phyloP scores from a whole-genome alignment of 441 rosid genomes.

The Pelargonium cotyledonis region DNA sequence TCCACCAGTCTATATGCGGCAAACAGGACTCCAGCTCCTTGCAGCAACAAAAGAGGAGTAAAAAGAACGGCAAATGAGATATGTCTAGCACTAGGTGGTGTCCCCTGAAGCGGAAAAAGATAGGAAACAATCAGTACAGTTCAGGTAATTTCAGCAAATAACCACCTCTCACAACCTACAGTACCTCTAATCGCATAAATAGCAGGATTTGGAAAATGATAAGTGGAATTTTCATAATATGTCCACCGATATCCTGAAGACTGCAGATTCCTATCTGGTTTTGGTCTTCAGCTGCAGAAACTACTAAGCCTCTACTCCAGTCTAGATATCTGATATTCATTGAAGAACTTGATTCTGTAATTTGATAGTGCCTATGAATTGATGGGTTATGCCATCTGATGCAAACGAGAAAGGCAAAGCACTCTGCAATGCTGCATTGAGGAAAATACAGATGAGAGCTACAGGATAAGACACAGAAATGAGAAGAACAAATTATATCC shows the following conservation, averaged over 20 bases:
- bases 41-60: slow-evolving; percentile 49
- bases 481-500: not conserved
- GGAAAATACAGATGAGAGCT: slow-evolving; percentile 16
- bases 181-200: slow-evolving; percentile 67
- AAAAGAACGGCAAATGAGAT: slow-evolving; percentile 41
- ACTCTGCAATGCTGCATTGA: slow-evolving; percentile 51
- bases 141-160: not conserved
- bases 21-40: slow-evolving; percentile 56
- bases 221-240: slow-evolving; percentile 57
- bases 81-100: slow-evolving; percentile 47
- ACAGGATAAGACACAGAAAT: not conserved
- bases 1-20: slow-evolving; percentile 44
- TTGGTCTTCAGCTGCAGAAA: slow-evolving; percentile 44
- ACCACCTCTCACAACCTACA: slow-evolving; percentile 12
- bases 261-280: slow-evolving; percentile 40
- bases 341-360: slow-evolving; percentile 44
- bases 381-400: slow-evolving; percentile 62
- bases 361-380: slow-evolving; percentile 44
- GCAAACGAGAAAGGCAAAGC: slow-evolving; percentile 66
- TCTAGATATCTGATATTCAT: slow-evolving; percentile 43
- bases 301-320: slow-evolving; percentile 50
- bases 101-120: slow-evolving; percentile 37
- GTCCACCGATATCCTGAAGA: slow-evolving; percentile 62
- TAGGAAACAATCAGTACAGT: not conserved
- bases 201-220: slow-evolving; percentile 50